Base-by-base conservation (phyloP, 768 basidiomycete species). In the Termitomyces sp. region DNA sequence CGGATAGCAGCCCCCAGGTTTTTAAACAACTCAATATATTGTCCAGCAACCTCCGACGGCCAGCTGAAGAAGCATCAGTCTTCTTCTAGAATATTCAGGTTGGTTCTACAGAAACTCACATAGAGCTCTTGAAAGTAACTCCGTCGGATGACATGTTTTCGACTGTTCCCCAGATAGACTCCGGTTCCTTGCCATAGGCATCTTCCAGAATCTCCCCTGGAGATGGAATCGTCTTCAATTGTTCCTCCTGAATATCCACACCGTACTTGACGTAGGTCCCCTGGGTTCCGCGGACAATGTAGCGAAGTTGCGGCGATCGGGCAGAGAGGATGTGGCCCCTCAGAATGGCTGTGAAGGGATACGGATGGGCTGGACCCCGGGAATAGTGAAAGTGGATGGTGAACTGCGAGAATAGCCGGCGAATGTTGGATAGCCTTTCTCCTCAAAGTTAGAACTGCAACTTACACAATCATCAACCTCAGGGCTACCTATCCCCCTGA, bases 241-340 rank as follows among this genome's bases (percentile, higher is more conserved):
- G 86, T 54, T 85, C 84, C 72, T 94, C 93, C 68, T 95, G 92
- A 3, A 84, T 73, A 69, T 93, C 92, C 22, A 91, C 69, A 6
- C 91, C 91, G 66, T 79, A 81, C 71, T 96, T 95, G 58, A 80
- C 76, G 72, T 81, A 93, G 3, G 85, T 81, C 30, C 89, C 91
- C 60, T 79, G 78, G 24, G 84, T 84, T 44, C 91, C 91, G 55
- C 87, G 85, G 60, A 93, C 80, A 44, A 81, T 67, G 70, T 83
- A 96, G 22, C 92, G 85, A 24, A 87, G 71, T 69, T 93, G 93
- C 2, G 75, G 78, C 5, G 80, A 75, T 30, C 81, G 76, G 24
- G 84, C 85, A 6, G 90, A 91, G 33, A 93, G 78, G 59, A 84
- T 84, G 57, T 87, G 83, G 5, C 84, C 87, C 53, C 85, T 81